phyloP scores from a whole-genome alignment of 2,329 filamentous ascomycete genomes.

The Colletotrichum ledebouriae region DNA sequence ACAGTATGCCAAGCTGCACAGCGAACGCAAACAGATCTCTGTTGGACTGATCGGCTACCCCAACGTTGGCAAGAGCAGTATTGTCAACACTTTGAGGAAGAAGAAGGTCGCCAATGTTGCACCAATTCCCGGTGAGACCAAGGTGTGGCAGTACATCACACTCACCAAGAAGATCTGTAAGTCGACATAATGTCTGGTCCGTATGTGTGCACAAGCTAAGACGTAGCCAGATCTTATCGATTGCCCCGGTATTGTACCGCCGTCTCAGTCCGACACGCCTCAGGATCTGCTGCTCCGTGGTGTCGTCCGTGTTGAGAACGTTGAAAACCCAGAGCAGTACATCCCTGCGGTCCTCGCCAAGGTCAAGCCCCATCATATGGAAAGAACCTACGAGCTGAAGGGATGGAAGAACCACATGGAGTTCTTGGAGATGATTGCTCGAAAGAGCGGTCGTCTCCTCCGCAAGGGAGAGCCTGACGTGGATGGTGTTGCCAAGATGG shows the following conservation, averaged over 20 bases:
- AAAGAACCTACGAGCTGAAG: slow-evolving; percentile 91
- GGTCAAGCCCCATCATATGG: slow-evolving; percentile 88
- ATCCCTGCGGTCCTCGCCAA: slow-evolving; percentile 83
- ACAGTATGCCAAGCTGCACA: slow-evolving; percentile 92
- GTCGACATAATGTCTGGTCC: background rate
- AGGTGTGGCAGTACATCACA: slow-evolving; percentile 98
- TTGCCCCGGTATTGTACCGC: slow-evolving; percentile 95
- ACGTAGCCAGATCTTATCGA: slow-evolving; percentile 78
- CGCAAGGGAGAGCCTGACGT: slow-evolving; percentile 96
- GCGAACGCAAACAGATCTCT: slow-evolving; percentile 91
- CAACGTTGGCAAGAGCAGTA: slow-evolving; percentile 95
- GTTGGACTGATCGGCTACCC: slow-evolving; percentile 86
- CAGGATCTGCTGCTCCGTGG: slow-evolving; percentile 91
- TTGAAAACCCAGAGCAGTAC: slow-evolving; percentile 93
- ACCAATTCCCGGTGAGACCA: slow-evolving; percentile 95
- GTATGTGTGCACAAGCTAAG: background rate
- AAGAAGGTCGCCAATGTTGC: slow-evolving; percentile 96
- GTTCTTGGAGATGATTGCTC: slow-evolving; percentile 87
- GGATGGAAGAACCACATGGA: slow-evolving; percentile 82
- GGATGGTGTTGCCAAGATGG: slow-evolving; percentile 96
- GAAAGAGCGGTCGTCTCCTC: slow-evolving; percentile 87
- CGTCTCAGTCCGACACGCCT: slow-evolving; percentile 84
- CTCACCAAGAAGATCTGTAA: slow-evolving; percentile 86
- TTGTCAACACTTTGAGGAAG: slow-evolving; percentile 95
- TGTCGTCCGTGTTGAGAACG: slow-evolving; percentile 94